Percentiles rank a stretch among this genome's conserved stretches.
Conservation (phyloP, 129 eudicot species). For the Pittosporum tobira region DNA sequence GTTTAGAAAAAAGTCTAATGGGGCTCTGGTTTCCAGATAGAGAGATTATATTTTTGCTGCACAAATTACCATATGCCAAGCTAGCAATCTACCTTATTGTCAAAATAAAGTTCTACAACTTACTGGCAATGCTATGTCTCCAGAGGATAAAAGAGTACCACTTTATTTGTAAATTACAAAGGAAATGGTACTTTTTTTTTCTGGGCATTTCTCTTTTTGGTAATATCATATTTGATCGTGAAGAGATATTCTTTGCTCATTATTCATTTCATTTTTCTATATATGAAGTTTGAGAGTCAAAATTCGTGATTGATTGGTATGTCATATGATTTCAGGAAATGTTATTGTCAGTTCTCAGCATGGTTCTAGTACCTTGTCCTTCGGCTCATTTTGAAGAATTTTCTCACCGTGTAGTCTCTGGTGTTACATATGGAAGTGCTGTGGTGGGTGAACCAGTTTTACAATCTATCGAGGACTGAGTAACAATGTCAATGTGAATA, state of each 20-base stretch:
- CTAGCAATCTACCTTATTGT: too few species aligned
- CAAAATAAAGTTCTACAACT: too few species aligned
- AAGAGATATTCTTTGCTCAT: neutral
- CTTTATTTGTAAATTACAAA: too few species aligned
- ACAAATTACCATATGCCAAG: too few species aligned
- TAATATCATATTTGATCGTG: neutral
- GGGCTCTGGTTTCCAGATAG: too few species aligned
- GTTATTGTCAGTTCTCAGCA: slow-evolving; percentile 40
- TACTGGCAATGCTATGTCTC: too few species aligned
- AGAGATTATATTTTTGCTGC: too few species aligned
- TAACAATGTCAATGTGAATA: slow-evolving; percentile 1
- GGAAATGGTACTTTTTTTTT: too few species aligned
- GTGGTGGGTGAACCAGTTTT: slow-evolving; percentile 43
- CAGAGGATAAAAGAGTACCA: too few species aligned
- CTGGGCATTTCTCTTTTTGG: neutral
- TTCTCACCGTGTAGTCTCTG: slow-evolving; percentile 37
- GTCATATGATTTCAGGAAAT: slow-evolving; percentile 42
- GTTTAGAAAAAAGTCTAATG: too few species aligned
- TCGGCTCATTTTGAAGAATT: slow-evolving; percentile 26
- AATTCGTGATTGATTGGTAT: neutral
- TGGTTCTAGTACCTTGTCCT: slow-evolving; percentile 46
- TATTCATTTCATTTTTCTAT: neutral
- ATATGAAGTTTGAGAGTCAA: too few species aligned
- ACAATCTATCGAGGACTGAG: neutral
- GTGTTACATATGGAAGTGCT: slow-evolving; percentile 46